Evolutionary conservation across 2,329 filamentous ascomycete genomes (phyloP).

Genomic region (Aspergillus terreus): DNA sequence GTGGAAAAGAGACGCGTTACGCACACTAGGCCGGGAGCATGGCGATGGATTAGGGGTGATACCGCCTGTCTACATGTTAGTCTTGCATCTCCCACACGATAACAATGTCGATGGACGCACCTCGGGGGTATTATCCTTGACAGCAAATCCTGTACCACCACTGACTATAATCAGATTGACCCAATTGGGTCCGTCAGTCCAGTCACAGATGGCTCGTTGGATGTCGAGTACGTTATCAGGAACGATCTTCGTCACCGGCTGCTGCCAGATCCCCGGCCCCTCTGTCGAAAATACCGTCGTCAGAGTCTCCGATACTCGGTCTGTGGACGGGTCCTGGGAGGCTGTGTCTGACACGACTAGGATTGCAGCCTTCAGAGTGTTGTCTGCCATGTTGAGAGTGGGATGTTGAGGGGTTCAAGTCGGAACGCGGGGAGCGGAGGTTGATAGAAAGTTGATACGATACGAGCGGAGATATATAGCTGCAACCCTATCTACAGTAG

Average conservation of each 20-base stretch:
- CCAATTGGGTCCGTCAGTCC: slow-evolving; percentile 64
- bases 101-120: slow-evolving; percentile 44
- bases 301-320: slow-evolving; percentile 67
- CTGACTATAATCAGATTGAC: slow-evolving; percentile 80
- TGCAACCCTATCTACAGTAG: neutral
- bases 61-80: slow-evolving; percentile 59
- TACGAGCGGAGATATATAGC: neutral
- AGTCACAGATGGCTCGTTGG: slow-evolving; percentile 66
- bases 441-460: neutral
- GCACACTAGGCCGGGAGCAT: slow-evolving; percentile 80
- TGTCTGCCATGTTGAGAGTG: slow-evolving; percentile 25
- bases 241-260: slow-evolving; percentile 69
- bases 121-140: slow-evolving; percentile 83
- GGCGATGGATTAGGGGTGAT: slow-evolving; percentile 71
- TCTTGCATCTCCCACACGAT: neutral
- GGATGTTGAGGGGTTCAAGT: slow-evolving; percentile 6
- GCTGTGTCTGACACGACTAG: slow-evolving; percentile 91
- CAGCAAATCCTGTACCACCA: slow-evolving; percentile 89
- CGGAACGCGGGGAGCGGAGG: slow-evolving; percentile 3
- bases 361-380: slow-evolving; percentile 65
- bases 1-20: slow-evolving; percentile 21
- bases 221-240: slow-evolving; percentile 72
- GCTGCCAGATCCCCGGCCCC: slow-evolving; percentile 67
- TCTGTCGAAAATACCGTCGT: slow-evolving; percentile 65
- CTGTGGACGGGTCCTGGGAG: slow-evolving; percentile 70